Conservation (phyloP, 805 yeast genomes). For the Pichia deserticola region DNA sequence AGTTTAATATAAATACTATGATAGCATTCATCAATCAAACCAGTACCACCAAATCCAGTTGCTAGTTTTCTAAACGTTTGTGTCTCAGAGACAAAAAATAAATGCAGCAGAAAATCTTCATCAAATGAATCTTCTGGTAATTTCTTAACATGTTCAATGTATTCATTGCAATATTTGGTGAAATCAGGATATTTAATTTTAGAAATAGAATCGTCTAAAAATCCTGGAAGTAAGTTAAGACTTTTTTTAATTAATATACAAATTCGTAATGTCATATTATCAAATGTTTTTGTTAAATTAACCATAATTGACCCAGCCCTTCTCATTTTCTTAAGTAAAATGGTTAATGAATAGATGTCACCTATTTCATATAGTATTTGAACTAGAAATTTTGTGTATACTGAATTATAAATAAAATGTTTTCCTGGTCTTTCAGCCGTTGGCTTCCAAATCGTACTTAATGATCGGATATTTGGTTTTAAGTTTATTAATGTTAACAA, state of each 20-base stretch:
- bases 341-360: constrained; percentile 53
- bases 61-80: constrained; percentile 63
- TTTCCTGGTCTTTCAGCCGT: constrained; percentile 89
- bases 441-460: constrained; percentile 89
- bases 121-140: constrained; percentile 30
- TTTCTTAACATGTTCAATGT: constrained; percentile 25
- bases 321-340: constrained; percentile 66
- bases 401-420: constrained; percentile 71
- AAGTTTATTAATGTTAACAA: constrained; percentile 57
- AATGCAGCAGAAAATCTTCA: constrained; percentile 29
- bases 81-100: constrained; percentile 42
- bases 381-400: constrained; percentile 60
- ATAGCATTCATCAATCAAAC: constrained; percentile 64
- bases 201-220: constrained; percentile 45
- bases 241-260: constrained; percentile 45
- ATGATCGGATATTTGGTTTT: constrained; percentile 58
- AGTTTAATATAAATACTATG: constrained; percentile 52
- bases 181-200: constrained; percentile 39
- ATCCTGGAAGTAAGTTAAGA: constrained; percentile 35
- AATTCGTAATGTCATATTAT: constrained; percentile 42
- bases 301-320: constrained; percentile 74
- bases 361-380: constrained; percentile 43
- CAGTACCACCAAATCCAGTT: constrained; percentile 76
- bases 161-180: constrained; percentile 30
- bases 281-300: constrained; percentile 59